Evolutionary conservation across 257 asterid species (phyloP), one percentile per base, ranked within the genome.

Genomic region (Salvia splendens): DNA sequence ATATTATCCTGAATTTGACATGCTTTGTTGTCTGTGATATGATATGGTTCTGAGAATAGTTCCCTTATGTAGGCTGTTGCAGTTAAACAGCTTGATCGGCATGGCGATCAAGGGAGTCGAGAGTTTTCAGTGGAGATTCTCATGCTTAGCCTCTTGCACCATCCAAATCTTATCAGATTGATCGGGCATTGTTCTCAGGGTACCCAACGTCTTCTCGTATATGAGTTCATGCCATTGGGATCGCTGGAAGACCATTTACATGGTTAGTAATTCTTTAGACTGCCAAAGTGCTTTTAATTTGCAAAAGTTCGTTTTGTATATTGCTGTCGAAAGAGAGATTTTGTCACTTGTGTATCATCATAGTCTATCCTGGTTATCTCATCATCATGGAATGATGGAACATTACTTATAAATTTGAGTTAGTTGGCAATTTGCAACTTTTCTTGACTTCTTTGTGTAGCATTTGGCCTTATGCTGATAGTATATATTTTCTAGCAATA

Each of bases 111-210:
- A 78, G 99, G 99, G 55, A 94, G 88, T 69, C 79, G 96, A 76
- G 99, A 94, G 71, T 91, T 91, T 73, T 68, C 85, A 84, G 97
- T 91, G 74, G 99, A 94, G 86, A 95, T 94, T 84, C 89, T 88
- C 67, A 91, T 94, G 99, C 97, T 94, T 79, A 91, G 97, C 83
- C 86, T 88, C 73, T 80, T 88, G 41, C 96, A 94, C 76, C 95
- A 94, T 81, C 86, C 81, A 47, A 91, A 94, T 76, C 96, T 94
- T 1, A 95, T 94, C 54, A 91, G 88, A 82, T 83, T 94, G 84
- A 87, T 88, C n/a, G 99, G 99, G 38, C 91, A 94, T 75, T 94
- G 97, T 79, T 97, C 99, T 50, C 96, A 91, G 70, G 96, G 97
- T 8, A 96, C 88, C 70, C 96, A 94, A 57, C 92, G 99, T 17